Percentiles rank a stretch among this genome's conserved stretches.
These are phyloP conservation scores for Mortierella claussenii DNA, from an alignment of 192 early-diverging fungal genomes.

Conservation along the genomic window DNA sequence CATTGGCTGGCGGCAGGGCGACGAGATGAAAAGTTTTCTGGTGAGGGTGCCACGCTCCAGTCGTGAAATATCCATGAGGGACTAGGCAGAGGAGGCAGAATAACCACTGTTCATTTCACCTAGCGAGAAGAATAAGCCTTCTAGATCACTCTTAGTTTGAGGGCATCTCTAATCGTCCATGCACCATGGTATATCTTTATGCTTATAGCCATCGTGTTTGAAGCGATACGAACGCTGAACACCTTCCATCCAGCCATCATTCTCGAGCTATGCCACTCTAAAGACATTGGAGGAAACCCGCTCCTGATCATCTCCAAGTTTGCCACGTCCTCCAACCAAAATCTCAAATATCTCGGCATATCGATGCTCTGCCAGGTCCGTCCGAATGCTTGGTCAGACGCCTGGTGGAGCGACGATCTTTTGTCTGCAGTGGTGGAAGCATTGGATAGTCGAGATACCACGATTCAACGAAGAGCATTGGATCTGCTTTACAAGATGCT, in stretches of 20 bases:
- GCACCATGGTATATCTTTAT: not conserved
- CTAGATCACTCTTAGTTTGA: too few species aligned
- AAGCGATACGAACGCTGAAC: conserved; percentile 39
- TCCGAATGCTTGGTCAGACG: conserved; percentile 43
- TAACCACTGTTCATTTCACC: too few species aligned
- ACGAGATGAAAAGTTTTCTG: too few species aligned
- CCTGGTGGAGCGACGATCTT: conserved; percentile 44
- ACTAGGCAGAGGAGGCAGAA: too few species aligned
- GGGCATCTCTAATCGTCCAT: too few species aligned
- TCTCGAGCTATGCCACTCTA: conserved; percentile 27
- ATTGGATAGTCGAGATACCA: conserved; percentile 30
- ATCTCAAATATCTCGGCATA: conserved; percentile 62
- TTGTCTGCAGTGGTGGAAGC: conserved; percentile 30
- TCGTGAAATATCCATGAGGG: too few species aligned
- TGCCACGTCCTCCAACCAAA: conserved; percentile 58
- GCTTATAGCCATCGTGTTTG: conserved; percentile 31
- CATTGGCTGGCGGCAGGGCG: conserved; percentile 15
- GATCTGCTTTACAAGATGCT: conserved; percentile 46
- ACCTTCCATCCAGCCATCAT: conserved; percentile 35
- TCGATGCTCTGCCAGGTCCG: conserved; percentile 49
- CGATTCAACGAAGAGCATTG: conserved; percentile 25
- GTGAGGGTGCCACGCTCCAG: too few species aligned
- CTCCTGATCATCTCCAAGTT: conserved; percentile 52
- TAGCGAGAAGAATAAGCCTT: too few species aligned
- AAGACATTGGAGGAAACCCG: conserved; percentile 35